These are phyloP conservation scores for Jasminum sambac DNA, from an alignment of 257 asterid species.

Conservation along the genomic window DNA sequence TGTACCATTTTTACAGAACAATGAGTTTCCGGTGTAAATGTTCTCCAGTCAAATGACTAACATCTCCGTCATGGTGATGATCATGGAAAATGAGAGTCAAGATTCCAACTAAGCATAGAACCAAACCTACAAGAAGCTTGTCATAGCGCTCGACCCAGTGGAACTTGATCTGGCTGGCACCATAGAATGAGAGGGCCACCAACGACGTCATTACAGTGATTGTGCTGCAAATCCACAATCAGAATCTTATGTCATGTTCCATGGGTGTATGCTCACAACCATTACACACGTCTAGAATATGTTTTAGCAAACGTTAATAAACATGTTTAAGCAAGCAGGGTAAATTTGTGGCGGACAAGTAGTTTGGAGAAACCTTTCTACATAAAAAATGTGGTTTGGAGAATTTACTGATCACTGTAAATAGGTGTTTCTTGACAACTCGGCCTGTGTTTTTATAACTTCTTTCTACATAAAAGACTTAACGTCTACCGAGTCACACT, in stretches of 20 bases:
- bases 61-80: constrained; percentile 41
- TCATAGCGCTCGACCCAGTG: constrained; percentile 97
- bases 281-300: neutral
- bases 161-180: constrained; percentile 97
- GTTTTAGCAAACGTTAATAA: neutral
- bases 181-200: constrained; percentile 94
- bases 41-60: constrained; percentile 32
- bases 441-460: too few species aligned
- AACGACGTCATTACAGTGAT: constrained; percentile 91
- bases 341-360: too few species aligned
- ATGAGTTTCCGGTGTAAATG: constrained; percentile 69
- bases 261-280: neutral
- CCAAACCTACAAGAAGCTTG: constrained; percentile 95
- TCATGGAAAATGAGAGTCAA: constrained; percentile 87
- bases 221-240: constrained; percentile 59
- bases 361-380: too few species aligned
- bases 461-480: too few species aligned
- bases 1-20: constrained; percentile 27
- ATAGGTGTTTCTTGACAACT: too few species aligned
- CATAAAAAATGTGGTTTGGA: too few species aligned
- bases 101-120: constrained; percentile 81
- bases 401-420: too few species aligned
- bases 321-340: too few species aligned
- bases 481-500: too few species aligned
- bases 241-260: neutral